Conservation (phyloP, 225 moss, liverwort and hornwort genomes). For the Bryum argenteum region DNA sequence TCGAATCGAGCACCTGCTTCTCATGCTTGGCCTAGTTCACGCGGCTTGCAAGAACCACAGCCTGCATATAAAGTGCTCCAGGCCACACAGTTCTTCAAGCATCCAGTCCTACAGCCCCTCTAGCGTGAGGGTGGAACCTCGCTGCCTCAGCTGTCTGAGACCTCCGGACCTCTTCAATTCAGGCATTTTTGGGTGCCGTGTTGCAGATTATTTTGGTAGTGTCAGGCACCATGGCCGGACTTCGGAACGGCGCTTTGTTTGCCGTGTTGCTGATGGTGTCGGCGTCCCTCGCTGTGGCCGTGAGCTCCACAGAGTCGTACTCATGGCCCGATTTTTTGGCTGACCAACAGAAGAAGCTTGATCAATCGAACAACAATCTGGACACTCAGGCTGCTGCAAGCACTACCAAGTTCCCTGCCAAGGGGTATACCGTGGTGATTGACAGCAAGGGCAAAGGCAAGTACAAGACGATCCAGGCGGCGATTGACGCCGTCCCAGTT, state of each 20-base stretch:
- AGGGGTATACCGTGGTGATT: conserved; percentile 3
- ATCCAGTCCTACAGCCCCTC: background rate
- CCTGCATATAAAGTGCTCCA: too few relatives aligned
- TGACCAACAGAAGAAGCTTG: rapidly evolving
- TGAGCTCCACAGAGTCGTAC: background rate
- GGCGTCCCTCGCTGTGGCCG: background rate
- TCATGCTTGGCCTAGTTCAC: too few relatives aligned
- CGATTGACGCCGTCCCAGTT: background rate
- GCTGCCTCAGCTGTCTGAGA: too few relatives aligned
- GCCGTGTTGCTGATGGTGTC: background rate
- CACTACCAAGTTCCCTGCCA: background rate
- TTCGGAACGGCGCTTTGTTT: background rate
- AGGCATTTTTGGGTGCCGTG: background rate
- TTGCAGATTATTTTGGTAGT: too few relatives aligned
- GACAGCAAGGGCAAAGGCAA: background rate
- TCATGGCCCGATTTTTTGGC: background rate
- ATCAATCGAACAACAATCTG: rapidly evolving
- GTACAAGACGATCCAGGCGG: conserved; percentile 16
- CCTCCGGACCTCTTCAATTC: too few relatives aligned
- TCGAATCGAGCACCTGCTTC: too few relatives aligned
- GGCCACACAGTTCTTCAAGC: too few relatives aligned
- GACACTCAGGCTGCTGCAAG: rapidly evolving
- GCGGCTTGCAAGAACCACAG: too few relatives aligned
- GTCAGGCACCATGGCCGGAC: background rate
- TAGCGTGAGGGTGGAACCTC: background rate